phyloP scores from a whole-genome alignment of 495 filamentous ascomycete species.

The Trichoderma erinaceum region DNA sequence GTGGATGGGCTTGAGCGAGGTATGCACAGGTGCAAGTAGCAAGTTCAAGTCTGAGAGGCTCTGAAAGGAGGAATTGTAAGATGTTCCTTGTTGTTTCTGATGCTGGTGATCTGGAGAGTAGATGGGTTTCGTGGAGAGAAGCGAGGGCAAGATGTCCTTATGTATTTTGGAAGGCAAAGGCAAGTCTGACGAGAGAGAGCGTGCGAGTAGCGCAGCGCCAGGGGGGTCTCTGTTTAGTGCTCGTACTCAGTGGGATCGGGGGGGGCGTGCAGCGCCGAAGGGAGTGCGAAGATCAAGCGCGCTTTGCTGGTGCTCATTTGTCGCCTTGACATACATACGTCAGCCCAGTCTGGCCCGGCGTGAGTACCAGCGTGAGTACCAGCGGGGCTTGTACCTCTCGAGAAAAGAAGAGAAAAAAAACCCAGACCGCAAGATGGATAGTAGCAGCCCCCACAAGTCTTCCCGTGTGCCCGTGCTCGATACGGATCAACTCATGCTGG shows the following conservation, averaged over 20 bases:
- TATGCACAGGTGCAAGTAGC: neutral
- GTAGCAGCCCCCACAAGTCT: slow-evolving; percentile 7
- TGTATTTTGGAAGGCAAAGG: slow-evolving; percentile 14
- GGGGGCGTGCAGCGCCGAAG: neutral
- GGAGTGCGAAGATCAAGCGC: neutral
- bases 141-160: slow-evolving; percentile 13
- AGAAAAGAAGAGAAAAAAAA: neutral
- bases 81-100: slow-evolving; percentile 2
- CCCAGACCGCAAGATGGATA: slow-evolving; percentile 11
- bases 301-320: no score
- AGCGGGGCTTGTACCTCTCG: slow-evolving; percentile 10
- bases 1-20: neutral
- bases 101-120: slow-evolving; percentile 14
- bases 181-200: slow-evolving; percentile 12
- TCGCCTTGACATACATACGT: neutral
- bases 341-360: neutral
- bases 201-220: neutral
- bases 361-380: neutral
- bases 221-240: neutral
- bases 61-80: neutral
- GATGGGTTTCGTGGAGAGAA: neutral
- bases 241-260: neutral
- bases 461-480: neutral
- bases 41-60: slow-evolving; percentile 4
- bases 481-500: neutral